Evolutionary conservation across 2,329 filamentous ascomycete genomes (phyloP).

Genomic region (Tolypocladium cylindrosporum): DNA sequence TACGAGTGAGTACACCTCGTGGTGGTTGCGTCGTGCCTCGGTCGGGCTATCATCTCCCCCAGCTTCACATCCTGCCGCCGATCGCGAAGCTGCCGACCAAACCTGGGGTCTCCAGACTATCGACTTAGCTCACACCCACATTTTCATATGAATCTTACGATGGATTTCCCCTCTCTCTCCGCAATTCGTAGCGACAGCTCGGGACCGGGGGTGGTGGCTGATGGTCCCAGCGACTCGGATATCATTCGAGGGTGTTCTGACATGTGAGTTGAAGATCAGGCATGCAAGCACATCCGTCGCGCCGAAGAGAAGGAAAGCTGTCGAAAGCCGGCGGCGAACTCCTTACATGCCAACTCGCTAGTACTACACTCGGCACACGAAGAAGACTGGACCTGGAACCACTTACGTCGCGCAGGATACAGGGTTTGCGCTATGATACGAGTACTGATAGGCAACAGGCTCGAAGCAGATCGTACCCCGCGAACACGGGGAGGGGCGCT

Average conservation of each 20-base stretch:
- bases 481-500: background rate
- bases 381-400: background rate
- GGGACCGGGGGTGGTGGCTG: background rate
- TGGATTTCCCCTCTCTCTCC: background rate
- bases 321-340: background rate
- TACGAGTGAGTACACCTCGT: background rate
- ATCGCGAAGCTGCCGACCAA: background rate
- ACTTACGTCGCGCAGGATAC: background rate
- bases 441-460: background rate
- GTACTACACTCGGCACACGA: background rate
- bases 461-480: background rate
- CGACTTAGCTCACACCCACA: background rate
- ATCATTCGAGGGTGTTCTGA: background rate
- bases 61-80: background rate
- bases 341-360: background rate
- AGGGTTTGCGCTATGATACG: background rate
- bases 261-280: background rate
- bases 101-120: background rate
- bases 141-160: background rate
- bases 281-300: background rate
- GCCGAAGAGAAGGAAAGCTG: background rate
- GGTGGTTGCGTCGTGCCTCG: background rate
- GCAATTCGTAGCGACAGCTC: background rate
- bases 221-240: background rate
- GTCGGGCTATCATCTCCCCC: background rate